Percentiles rank a stretch among this genome's conserved stretches.
phyloP scores from a whole-genome alignment of 331 rosid genomes.

The Acacia pycnantha region DNA sequence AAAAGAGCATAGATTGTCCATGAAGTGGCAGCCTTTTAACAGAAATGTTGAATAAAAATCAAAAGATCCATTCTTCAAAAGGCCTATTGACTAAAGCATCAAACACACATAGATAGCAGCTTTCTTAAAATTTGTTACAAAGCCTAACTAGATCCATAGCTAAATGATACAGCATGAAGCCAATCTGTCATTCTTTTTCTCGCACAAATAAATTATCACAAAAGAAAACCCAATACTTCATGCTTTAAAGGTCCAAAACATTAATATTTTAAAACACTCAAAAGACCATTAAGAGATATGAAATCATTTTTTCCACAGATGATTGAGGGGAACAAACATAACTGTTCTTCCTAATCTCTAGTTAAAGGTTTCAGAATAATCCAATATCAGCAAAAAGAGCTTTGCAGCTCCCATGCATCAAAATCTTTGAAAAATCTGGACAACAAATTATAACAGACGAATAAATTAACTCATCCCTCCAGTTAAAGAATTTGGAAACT shows the following conservation, averaged over 20 bases:
- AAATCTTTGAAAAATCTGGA: neutral
- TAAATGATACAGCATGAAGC: neutral
- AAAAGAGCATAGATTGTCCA: neutral
- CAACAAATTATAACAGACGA: neutral
- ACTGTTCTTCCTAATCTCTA: neutral
- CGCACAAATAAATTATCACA: neutral
- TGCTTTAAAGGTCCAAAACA: constrained; percentile 17
- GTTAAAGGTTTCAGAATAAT: neutral
- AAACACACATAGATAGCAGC: constrained; percentile 11
- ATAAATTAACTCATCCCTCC: neutral
- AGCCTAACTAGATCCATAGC: neutral
- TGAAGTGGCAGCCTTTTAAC: neutral
- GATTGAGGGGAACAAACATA: neutral
- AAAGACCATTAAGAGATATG: neutral
- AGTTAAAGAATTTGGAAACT: neutral
- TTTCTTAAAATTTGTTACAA: constrained; percentile 4
- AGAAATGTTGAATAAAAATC: neutral
- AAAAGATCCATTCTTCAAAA: neutral
- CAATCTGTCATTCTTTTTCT: neutral
- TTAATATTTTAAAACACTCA: neutral
- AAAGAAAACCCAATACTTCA: constrained; percentile 13
- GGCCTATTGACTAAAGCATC: neutral
- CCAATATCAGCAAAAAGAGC: constrained; percentile 6
- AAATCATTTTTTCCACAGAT: neutral
- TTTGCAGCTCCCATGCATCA: neutral